Percentiles rank a stretch among this genome's conserved stretches.
Conservation (phyloP, 805 yeast genomes). For the Diddensiella caesifluorescens region DNA sequence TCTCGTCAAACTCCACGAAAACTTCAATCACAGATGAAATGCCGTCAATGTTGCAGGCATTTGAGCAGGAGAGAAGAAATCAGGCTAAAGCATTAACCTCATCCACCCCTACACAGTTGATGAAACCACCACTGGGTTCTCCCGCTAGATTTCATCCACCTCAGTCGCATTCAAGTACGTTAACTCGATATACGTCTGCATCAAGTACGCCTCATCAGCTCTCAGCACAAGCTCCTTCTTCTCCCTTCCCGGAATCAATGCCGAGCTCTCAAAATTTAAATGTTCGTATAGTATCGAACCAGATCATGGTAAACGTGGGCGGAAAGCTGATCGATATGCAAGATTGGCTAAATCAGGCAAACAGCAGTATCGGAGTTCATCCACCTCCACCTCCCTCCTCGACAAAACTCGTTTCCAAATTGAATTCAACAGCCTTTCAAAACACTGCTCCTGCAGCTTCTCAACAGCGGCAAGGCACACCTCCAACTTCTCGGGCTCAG, state of each 20-base stretch:
- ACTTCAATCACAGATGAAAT: conserved; percentile 23
- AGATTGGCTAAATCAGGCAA: conserved; percentile 24
- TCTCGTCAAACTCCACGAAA: conserved; percentile 9
- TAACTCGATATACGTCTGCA: too few relatives aligned
- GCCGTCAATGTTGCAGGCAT: conserved; percentile 24
- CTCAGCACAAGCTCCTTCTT: not conserved
- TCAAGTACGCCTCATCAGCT: too few relatives aligned
- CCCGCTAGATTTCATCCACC: too few relatives aligned
- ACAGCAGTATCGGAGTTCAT: conserved; percentile 4
- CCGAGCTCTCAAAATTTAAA: conserved; percentile 13
- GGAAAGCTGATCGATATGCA: conserved; percentile 26
- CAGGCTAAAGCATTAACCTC: conserved; percentile 5
- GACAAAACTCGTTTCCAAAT: too few relatives aligned
- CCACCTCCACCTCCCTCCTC: conserved; percentile 1
- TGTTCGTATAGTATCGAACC: conserved; percentile 24
- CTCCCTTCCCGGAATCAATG: conserved; percentile 8
- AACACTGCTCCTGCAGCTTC: not conserved
- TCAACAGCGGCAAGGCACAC: too few relatives aligned
- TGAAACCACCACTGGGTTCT: too few relatives aligned
- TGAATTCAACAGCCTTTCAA: too few relatives aligned
- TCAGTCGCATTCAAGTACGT: too few relatives aligned
- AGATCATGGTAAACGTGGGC: conserved; percentile 25
- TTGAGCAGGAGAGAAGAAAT: conserved; percentile 17
- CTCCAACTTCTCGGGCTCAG: too few relatives aligned
- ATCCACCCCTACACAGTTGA: too few relatives aligned